phyloP scores from a whole-genome alignment of 345 rosid species.

The Rhodamnia argentea region DNA sequence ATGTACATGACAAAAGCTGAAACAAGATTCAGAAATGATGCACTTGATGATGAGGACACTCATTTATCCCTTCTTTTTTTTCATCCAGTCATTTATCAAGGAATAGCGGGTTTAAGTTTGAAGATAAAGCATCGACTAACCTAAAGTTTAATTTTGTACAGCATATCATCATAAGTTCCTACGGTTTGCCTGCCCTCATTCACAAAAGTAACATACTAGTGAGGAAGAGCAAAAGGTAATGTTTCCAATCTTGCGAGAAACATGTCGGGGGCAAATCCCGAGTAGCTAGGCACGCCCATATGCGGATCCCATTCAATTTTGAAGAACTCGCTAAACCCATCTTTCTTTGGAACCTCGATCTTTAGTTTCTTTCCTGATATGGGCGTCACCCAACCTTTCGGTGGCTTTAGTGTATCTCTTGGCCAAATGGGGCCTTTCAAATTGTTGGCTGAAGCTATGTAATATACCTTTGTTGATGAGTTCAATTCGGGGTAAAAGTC shows the following conservation, averaged over 20 bases:
- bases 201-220: not conserved
- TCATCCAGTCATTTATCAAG: no score
- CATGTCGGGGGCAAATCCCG: conserved; percentile 11
- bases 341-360: conserved; percentile 6
- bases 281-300: not conserved
- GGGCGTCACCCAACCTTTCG: conserved; percentile 11
- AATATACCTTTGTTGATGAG: not conserved
- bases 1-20: no score
- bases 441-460: not conserved
- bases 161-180: conserved; percentile 2
- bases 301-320: not conserved
- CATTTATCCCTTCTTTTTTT: no score
- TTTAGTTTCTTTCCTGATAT: conserved; percentile 2
- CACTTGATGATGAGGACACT: no score
- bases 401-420: not conserved
- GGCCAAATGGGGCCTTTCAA: conserved; percentile 7
- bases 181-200: not conserved
- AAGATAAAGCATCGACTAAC: not conserved
- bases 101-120: no score
- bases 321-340: not conserved
- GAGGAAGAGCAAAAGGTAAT: conserved; percentile 7
- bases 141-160: not conserved
- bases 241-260: not conserved
- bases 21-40: no score
- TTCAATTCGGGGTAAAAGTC: not conserved